A percentile compares a stretch with the other conserved stretches of the same genome.
Evolutionary conservation across 768 basidiomycete genomes (phyloP).

Genomic region (Pholiota conissans): DNA sequence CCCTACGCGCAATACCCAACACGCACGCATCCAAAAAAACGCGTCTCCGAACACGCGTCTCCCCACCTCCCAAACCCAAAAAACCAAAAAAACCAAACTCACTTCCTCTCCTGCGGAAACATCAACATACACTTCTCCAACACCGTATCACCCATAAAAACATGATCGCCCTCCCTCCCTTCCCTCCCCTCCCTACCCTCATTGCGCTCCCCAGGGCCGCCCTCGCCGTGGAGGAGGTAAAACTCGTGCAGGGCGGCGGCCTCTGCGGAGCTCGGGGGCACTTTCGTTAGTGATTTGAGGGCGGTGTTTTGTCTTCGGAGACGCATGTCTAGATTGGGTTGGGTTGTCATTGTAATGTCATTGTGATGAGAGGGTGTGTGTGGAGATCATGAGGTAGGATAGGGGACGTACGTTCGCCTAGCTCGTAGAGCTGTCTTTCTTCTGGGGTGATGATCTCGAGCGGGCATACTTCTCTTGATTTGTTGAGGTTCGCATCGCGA

Average conservation of each 20-base stretch:
- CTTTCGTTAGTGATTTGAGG: constrained; percentile 61
- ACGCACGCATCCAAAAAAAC: no score
- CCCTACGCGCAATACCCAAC: no score
- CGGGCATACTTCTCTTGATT: constrained; percentile 63
- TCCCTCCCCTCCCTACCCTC: no score
- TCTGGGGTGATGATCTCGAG: constrained; percentile 59
- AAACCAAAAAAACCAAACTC: constrained; percentile 22
- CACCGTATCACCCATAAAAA: constrained; percentile 75
- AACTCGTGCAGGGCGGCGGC: constrained; percentile 68
- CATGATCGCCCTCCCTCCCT: constrained; percentile 44
- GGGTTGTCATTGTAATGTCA: no score
- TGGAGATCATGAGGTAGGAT: background rate
- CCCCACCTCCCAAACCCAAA: background rate
- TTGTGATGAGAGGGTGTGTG: no score
- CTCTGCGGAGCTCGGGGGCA: constrained; percentile 74
- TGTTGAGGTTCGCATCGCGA: constrained; percentile 65
- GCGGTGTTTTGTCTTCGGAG: constrained; percentile 52
- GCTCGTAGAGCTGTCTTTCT: constrained; percentile 41
- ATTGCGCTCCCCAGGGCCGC: no score
- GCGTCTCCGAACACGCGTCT: background rate
- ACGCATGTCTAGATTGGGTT: constrained; percentile 53
- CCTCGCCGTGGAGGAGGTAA: constrained; percentile 58
- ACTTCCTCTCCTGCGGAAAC: constrained; percentile 89
- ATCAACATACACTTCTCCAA: constrained; percentile 72
- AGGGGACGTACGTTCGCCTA: background rate